A percentile compares a stretch with the other conserved stretches of the same genome.
Evolutionary conservation across 345 rosid genomes (phyloP).

Genomic region (Melaleuca alternifolia): DNA sequence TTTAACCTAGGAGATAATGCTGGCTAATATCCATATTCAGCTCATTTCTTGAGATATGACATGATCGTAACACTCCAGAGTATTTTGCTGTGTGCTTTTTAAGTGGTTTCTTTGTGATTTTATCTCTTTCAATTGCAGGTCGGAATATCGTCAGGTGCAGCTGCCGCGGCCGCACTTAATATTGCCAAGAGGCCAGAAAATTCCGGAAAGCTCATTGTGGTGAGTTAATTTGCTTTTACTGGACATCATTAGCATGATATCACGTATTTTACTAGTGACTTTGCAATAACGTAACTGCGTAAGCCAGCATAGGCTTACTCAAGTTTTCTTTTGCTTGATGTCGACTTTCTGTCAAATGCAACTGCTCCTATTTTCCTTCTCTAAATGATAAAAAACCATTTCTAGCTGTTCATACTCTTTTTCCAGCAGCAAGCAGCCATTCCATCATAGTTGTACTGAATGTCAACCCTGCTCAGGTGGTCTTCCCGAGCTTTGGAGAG

Average conservation of each 20-base stretch:
- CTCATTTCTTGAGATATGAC: neutral
- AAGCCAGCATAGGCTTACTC: neutral
- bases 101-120: neutral
- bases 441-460: neutral
- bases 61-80: neutral
- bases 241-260: neutral
- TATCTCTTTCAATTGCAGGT: slow-evolving; percentile 25
- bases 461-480: slow-evolving; percentile 22
- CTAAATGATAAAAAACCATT: neutral
- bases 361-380: neutral
- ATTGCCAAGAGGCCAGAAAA: slow-evolving; percentile 77
- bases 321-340: neutral
- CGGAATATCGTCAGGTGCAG: slow-evolving; percentile 91
- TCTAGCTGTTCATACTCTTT: neutral
- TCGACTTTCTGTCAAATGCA: neutral
- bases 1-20: neutral
- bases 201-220: slow-evolving; percentile 76
- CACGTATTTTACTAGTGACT: neutral
- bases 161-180: slow-evolving; percentile 65
- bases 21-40: neutral
- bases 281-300: neutral
- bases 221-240: slow-evolving; percentile 15
- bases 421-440: neutral
- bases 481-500: slow-evolving; percentile 73
- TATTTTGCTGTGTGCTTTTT: neutral